Base-by-base conservation (phyloP, 169 alveolate genomes). In the Cyclospora cayetanensis region DNA sequence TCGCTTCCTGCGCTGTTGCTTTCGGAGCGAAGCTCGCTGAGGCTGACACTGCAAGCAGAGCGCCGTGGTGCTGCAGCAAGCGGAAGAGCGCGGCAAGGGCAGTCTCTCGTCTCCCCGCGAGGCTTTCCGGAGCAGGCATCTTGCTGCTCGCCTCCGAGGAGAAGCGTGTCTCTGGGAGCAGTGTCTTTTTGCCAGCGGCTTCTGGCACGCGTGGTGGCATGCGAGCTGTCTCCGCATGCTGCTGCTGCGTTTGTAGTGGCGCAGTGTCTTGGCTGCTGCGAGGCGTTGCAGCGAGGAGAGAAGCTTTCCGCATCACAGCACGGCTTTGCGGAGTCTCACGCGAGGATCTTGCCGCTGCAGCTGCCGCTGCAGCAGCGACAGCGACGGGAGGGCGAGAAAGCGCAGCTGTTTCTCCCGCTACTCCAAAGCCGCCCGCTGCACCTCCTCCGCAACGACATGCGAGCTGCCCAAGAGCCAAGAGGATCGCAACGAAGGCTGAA, bases 71-170 rank as follows among this genome's bases (percentile, higher is more conserved):
- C 31, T 60, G 72, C n/a, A 60, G 72, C 72, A 60, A n/a, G 31
- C 72, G 72, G 31, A 60, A 60, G 18, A 60, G 27, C 15, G 72
- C 72, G n/a, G 72, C 72, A 60, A 60, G 72, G 35, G 72, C 72
- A n/a, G 72, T 31, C 27, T 60, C 72, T 2, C 72, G 18, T n/a
- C 34, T 12, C 31, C 72, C 72, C 15, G 31, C 31, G 27, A 20
- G 11, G 7, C 72, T 31, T 9, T 60, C 72, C 11, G 27, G 35
- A 9, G 35, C 72, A 12, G 35, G 35, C 15, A 7, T 7, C 18
- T 60, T 15, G 35, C n/a, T 31, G 35, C 15, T 31, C 0, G 72
- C 15, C 35, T 7, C 11, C 12, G 35, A 20, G n/a, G n/a, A n/a
- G n/a, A n/a, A n/a, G n/a, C n/a, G n/a, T n/a, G n/a, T n/a, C n/a